Evolutionary conservation across 495 filamentous ascomycete species (phyloP).

Genomic region (Alectoria sarmentosa): DNA sequence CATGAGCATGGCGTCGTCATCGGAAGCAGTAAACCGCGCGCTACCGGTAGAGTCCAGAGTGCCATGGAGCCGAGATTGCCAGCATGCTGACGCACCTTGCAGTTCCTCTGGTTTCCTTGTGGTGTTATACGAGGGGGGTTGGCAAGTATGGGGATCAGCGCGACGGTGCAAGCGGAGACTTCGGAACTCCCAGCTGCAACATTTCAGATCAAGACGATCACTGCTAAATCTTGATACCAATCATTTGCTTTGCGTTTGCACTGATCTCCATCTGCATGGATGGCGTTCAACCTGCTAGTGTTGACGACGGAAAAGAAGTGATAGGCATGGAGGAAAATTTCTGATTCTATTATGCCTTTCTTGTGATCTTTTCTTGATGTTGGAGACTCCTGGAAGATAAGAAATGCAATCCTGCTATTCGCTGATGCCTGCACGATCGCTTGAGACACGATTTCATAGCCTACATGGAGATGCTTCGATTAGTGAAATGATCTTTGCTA

Average conservation of each 20-base stretch:
- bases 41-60: constrained; percentile 55
- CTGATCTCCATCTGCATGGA: constrained; percentile 8
- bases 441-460: constrained; percentile 17
- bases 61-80: neutral
- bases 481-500: constrained; percentile 19
- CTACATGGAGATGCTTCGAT: constrained; percentile 14
- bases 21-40: constrained; percentile 62
- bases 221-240: constrained; percentile 22
- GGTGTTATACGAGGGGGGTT: constrained; percentile 85
- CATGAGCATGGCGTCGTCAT: constrained; percentile 73
- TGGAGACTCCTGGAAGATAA: neutral
- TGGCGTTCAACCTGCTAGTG: neutral
- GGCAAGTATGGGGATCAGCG: constrained; percentile 81
- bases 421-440: neutral
- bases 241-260: neutral
- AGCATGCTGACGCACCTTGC: neutral
- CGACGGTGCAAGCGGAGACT: constrained; percentile 83
- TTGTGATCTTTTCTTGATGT: neutral
- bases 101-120: constrained; percentile 82
- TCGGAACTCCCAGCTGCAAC: constrained; percentile 79
- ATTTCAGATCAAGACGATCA: constrained; percentile 90
- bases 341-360: neutral
- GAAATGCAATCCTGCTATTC: neutral
- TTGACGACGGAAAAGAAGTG: neutral
- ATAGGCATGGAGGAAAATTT: neutral